Evolutionary conservation across 805 yeast species (phyloP), one percentile per base, ranked within the genome.

Genomic region (Myxozyma geophila): DNA sequence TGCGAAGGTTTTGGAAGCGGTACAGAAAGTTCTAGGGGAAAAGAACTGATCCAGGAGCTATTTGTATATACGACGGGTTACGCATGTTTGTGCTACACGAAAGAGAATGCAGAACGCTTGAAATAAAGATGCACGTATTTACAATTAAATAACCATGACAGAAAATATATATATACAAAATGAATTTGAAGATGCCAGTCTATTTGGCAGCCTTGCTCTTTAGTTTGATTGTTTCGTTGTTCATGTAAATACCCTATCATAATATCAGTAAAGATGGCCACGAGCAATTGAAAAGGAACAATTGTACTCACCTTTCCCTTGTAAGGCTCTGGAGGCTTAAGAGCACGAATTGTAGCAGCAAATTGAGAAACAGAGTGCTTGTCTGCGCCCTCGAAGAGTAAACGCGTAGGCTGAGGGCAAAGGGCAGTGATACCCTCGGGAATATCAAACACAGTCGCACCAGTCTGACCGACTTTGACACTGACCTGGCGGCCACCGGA

Each of bases 301-400:
- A 23, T 12, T 10, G 40, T 15, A 58, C 70, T 19, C 43, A 67
- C 67, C 72, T 96, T 96, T 75, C 99, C 99, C 80, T 95, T 95
- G 77, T 95, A 95, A 46, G 98, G 98, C 79, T 95, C 99, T 52
- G 99, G 99, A 66, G 96, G 96, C 75, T 90, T 90, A 81, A 85
- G 85, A 71, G 84, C 85, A 76, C 98, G 87, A 69, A 95, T 81
- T 62, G 85, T 85, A 15, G 96, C 97, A 19, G 98, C 99, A 77
- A 90, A 91, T 59, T 87, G 81, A 73, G 85, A 88, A 54, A 95
- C 92, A 74, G 87, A 87, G 76, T 92, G 97, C 77, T 90, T 89
- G 77, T 93, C 88, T 50, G 86, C 79, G 35, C 99, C 98, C 78
- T 90, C 96, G 33, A 95, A 79, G 61, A 93, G 81, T 58, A 95